These are phyloP conservation scores for Meyerozyma carpophila DNA, from an alignment of 1,139 yeast species.

Conservation along the genomic window DNA sequence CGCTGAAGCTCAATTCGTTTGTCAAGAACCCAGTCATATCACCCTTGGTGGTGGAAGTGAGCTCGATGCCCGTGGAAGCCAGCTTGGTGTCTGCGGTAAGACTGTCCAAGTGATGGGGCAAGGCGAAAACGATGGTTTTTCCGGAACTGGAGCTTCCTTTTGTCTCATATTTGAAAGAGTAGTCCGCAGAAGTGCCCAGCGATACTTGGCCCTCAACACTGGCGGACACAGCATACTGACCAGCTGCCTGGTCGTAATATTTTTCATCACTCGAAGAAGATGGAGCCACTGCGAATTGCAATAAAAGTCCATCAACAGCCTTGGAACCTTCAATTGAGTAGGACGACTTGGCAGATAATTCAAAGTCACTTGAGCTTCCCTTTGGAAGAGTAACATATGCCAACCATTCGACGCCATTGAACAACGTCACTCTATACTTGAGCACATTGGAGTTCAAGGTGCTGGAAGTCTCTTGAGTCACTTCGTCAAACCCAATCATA, in stretches of 20 bases:
- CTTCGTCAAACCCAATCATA: constrained; percentile 44
- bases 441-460: constrained; percentile 34
- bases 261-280: constrained; percentile 14
- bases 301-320: constrained; percentile 47
- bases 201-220: constrained; percentile 23
- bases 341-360: constrained; percentile 30
- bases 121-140: constrained; percentile 54
- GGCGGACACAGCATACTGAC: constrained; percentile 32
- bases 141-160: constrained; percentile 50
- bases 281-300: constrained; percentile 61
- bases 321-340: constrained; percentile 38
- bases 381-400: constrained; percentile 51
- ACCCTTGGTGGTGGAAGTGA: constrained; percentile 65
- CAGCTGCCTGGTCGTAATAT: constrained; percentile 32
- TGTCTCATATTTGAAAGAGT: constrained; percentile 48
- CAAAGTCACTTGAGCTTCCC: constrained; percentile 15
- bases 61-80: constrained; percentile 41
- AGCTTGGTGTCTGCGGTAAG: constrained; percentile 32
- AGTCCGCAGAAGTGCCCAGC: constrained; percentile 38
- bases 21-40: constrained; percentile 56
- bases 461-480: constrained; percentile 39
- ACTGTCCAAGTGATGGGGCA: constrained; percentile 66
- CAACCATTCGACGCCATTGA: constrained; percentile 50
- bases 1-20: constrained; percentile 43
- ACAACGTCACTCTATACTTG: constrained; percentile 54